Evolutionary conservation across 441 rosid species (phyloP).

Genomic region (Gossypium schwendimanii): DNA sequence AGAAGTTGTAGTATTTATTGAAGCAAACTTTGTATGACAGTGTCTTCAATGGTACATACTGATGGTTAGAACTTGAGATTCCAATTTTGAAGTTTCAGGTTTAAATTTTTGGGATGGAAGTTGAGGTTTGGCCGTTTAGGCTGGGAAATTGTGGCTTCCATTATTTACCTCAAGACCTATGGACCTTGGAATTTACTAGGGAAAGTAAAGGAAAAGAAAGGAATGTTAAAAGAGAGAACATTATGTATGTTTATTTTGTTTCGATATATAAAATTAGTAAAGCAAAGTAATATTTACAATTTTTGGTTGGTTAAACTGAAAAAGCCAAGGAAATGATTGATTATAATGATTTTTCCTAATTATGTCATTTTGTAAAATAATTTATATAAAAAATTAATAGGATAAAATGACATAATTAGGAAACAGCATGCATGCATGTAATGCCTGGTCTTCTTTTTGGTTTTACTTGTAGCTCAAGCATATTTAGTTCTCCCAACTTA

Average conservation of each 20-base stretch:
- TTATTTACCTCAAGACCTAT: neutral
- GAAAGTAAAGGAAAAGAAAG: no score
- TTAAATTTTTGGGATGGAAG: neutral
- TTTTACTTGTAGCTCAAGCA: neutral
- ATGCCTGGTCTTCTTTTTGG: neutral
- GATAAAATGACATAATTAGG: neutral
- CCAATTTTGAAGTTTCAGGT: neutral
- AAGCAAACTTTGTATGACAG: neutral
- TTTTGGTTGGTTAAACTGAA: no score
- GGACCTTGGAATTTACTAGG: neutral
- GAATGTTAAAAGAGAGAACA: no score
- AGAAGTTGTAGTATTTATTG: neutral
- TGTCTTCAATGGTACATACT: neutral
- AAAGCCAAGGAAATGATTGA: no score
- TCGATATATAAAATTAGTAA: no score
- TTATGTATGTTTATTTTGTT: no score
- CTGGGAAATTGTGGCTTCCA: neutral
- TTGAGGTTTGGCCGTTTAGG: neutral
- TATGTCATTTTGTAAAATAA: no score
- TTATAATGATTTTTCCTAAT: no score
- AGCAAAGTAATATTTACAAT: no score
- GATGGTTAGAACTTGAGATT: neutral
- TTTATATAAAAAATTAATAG: no score
- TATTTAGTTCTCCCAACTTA: neutral
- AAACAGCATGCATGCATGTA: neutral